A percentile compares a stretch with the other conserved stretches of the same genome.
phyloP scores from a whole-genome alignment of 192 early-diverging fungal genomes.

The Entomortierella chlamydospora region DNA sequence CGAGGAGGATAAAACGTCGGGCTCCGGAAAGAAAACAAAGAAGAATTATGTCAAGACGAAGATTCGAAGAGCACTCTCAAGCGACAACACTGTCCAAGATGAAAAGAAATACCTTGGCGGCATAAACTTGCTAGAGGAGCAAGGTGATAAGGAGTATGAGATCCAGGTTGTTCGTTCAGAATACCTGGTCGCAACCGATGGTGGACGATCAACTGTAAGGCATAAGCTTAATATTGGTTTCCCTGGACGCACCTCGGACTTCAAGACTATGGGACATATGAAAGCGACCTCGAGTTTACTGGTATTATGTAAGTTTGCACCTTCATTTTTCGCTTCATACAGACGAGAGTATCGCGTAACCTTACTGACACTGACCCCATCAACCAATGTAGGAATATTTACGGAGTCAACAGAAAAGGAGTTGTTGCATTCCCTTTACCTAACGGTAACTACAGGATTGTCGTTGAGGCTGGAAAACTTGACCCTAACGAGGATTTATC shows the following conservation, averaged over 20 bases:
- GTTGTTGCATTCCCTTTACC: constrained; percentile 18
- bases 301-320: constrained; percentile 15
- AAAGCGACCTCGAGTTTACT: constrained; percentile 6
- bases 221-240: constrained; percentile 42
- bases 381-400: constrained; percentile 13
- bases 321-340: not conserved
- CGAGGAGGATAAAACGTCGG: not conserved
- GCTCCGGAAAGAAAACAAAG: not conserved
- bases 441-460: constrained; percentile 7
- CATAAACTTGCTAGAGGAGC: constrained; percentile 4
- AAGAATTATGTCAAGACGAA: constrained; percentile 29
- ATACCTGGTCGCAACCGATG: constrained; percentile 46
- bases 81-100: not conserved
- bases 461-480: constrained; percentile 4
- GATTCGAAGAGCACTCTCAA: constrained; percentile 26
- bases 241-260: constrained; percentile 15
- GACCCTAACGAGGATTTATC: constrained; percentile 9
- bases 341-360: too few species aligned
- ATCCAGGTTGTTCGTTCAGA: constrained; percentile 25
- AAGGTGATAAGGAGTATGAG: constrained; percentile 31
- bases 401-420: constrained; percentile 12
- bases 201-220: constrained; percentile 41
- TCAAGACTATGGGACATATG: constrained; percentile 11
- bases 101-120: constrained; percentile 16
- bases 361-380: too few species aligned